phyloP scores from a whole-genome alignment of 345 rosid species.

The Eucalyptus camaldulensis region DNA sequence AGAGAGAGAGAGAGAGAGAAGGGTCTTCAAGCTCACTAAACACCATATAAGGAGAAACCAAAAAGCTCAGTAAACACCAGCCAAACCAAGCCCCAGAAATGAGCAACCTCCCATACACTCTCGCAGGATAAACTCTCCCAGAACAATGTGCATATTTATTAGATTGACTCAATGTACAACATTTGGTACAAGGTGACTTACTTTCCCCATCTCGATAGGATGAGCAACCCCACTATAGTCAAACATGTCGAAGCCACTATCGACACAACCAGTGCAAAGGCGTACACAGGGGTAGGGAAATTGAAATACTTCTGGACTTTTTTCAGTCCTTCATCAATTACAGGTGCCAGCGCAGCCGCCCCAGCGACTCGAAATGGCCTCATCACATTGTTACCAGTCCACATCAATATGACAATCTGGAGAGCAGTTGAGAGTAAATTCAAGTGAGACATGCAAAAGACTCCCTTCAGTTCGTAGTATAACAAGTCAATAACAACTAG shows the following conservation, averaged over 20 bases:
- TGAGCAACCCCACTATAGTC: constrained; percentile 11
- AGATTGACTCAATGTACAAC: not conserved
- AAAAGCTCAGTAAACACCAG: not conserved
- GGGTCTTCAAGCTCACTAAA: not conserved
- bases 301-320: constrained; percentile 15
- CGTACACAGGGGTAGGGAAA: constrained; percentile 9
- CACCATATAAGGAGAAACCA: not conserved
- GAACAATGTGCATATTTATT: not conserved
- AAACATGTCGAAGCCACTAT: constrained; percentile 9
- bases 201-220: constrained; percentile 24
- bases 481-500: not conserved
- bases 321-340: constrained; percentile 18
- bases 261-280: constrained; percentile 16
- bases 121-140: not conserved
- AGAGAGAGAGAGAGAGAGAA: not conserved
- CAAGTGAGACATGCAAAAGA: not conserved
- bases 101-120: not conserved
- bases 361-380: constrained; percentile 34
- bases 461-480: not conserved
- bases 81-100: not conserved
- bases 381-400: constrained; percentile 26
- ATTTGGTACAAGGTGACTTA: not conserved
- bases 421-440: not conserved
- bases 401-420: constrained; percentile 30
- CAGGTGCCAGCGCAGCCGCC: constrained; percentile 23